A percentile compares a stretch with the other conserved stretches of the same genome.
Conservation (phyloP, 345 rosid genomes). For the Populus pruinosa region DNA sequence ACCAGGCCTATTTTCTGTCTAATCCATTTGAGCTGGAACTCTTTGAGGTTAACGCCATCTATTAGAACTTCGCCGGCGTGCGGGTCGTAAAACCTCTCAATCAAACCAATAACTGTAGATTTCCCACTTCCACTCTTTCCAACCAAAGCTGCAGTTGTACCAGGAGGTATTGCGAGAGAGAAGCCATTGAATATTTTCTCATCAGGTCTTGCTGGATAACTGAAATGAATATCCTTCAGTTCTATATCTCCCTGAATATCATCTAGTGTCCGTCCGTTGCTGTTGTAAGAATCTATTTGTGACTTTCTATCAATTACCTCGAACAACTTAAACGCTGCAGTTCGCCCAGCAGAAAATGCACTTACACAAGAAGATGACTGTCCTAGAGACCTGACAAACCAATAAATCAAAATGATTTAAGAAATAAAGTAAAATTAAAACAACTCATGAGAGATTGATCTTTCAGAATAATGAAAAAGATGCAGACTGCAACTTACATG, state of each 20-base stretch:
- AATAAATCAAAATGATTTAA: not conserved
- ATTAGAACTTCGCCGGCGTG: conserved; percentile 14
- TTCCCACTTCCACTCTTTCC: conserved; percentile 27
- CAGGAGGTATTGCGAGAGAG: conserved; percentile 12
- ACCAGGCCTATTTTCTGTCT: conserved; percentile 16
- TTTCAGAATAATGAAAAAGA: not conserved
- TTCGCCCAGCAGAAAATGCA: conserved; percentile 21
- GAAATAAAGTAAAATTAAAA: not conserved
- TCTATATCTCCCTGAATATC: conserved; percentile 26
- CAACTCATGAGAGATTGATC: not conserved
- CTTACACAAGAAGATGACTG: conserved; percentile 22
- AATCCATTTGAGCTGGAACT: conserved; percentile 16
- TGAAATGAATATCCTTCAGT: conserved; percentile 16
- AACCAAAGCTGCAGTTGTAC: conserved; percentile 23
- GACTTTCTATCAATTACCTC: conserved; percentile 18
- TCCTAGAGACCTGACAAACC: conserved; percentile 19
- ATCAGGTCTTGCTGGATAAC: conserved; percentile 28
- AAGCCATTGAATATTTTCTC: conserved; percentile 22
- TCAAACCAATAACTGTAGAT: conserved; percentile 14
- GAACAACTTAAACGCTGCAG: conserved; percentile 23
- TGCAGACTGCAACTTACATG: conserved; percentile 7
- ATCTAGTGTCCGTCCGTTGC: not conserved
- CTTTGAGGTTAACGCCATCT: conserved; percentile 16
- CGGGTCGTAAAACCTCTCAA: conserved; percentile 21
- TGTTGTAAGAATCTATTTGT: conserved; percentile 13